Evolutionary conservation across 805 yeast species (phyloP), one percentile per base, ranked within the genome.

Genomic region (Jamesozyma spencerorum): DNA sequence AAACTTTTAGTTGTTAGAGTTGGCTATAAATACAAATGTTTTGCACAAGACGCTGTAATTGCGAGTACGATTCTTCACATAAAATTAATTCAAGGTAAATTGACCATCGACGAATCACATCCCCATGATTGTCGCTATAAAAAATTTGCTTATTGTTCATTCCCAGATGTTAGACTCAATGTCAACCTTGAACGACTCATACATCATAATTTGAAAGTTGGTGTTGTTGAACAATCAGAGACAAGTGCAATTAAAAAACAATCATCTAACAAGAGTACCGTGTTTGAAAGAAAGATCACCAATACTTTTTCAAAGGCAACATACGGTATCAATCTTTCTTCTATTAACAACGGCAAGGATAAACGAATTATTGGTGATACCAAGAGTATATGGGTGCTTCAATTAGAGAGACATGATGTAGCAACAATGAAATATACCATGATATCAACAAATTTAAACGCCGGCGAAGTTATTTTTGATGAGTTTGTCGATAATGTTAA

Each of bases 1-100:
- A 84, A 84, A 39, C 49, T 92, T 1, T 64, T 92, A 7, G 79
- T 92, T 0, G 70, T 90, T 19, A 92, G 92, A 57, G 94, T 85
- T 2, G 98, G 98, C 0, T 92, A 90, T 64, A 87, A 86, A 59
- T 92, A 78, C 63, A 85, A 84, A 53, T 79, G 88, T 45, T 85
- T 76, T 57, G 95, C 94, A 0, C 71, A 78, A 40, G 97, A 90
- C 62, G 97, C 97, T 0, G 69, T 67, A 12, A 63, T 65, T 4
- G 95, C 81, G 0, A 71, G 94, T 11, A 64, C 69, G 36, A 69
- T 81, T 11, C 60, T 87, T 27, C 78, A 81, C 44, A 81, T 85
- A 32, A 79, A 78, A 76, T 66, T 81, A 18, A 68, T 85, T 0
- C 82, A 83, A 0, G 95, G 95, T 0, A 76, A 79, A 55, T 50